Base-by-base conservation (phyloP, 2,329 filamentous ascomycete genomes). In the Tolypocladium sp. region DNA sequence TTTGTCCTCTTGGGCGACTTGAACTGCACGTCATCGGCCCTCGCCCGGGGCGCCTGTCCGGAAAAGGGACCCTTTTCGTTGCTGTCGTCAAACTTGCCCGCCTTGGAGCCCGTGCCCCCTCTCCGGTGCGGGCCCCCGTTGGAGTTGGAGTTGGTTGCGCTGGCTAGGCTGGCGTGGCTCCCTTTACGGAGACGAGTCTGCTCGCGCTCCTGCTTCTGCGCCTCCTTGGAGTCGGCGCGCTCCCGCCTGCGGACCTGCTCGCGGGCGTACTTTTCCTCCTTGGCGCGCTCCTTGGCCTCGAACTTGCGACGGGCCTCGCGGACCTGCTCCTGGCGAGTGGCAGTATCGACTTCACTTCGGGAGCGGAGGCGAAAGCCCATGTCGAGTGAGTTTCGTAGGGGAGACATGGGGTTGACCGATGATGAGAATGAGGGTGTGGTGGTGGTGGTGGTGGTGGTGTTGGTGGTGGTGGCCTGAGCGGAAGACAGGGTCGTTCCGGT, bases 231-330 rank as follows among this genome's bases (percentile, higher is more conserved):
- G 59, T 83, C 80, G n/a, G 78, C 78, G 54, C 83, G 82, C 68
- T 86, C 83, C 41, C 80, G 78, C 61, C 81, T 83, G 62, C 77
- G 78, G 59, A 81, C 77, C 73, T 85, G 79, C 64, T 85, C 82
- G 15, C 80, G 79, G 20, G 81, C 83, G 55, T 83, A 82, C 66
- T 85, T 86, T 67, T 86, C 84, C 41, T 86, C 80, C 71, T 87
- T 87, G 57, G 74, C 74, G 20, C 77, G 77, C 69, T 88, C 83
- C 67, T 82, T 83, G 67, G 84, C 81, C 67, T 85, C 79, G 62
- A 87, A 87, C 66, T 82, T 84, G 65, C 82, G 82, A 57, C 85
- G 83, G 4, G 83, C 84, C 65, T 82, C 80, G 52, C 82, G 79
- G 40, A 88, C 81, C 49, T 83, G 81, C 61, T 85, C 82, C 56